Base-by-base conservation (phyloP, 1,284 basidiomycete species). In the Malassezia dermatis region DNA sequence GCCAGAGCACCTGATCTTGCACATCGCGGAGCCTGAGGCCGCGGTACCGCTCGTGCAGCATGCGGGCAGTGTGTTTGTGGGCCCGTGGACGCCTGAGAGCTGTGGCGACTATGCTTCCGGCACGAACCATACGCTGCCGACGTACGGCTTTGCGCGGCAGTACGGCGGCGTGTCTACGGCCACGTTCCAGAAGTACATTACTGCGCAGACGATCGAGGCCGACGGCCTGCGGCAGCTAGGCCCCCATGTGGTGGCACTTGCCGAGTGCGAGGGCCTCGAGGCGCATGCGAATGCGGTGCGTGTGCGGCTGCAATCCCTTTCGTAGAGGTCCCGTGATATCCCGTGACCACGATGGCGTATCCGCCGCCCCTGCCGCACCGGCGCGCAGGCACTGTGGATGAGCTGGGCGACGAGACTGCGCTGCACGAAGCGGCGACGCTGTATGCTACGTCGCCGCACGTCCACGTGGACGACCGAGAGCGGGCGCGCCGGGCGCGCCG, bases 101-200 rank as follows among this genome's bases (percentile, higher is more conserved):
- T 96, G 90, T 75, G 94, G 94, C 31, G 94, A 99, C 76, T 98
- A 98, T 69, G 94, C 94, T 3, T 91, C 88, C 0, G 94, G 94
- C 21, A 98, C 94, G 8, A 99, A 99, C 77, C 94, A 99, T 79
- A 95, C 93, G 0, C 80, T 78, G 17, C 76, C 76, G 39, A 75
- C 75, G 23, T 68, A 64, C 17, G 91, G 90, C 19, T 96, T 91
- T 72, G 94, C 94, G 13, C 85, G 89, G 53, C 91, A 96, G 75
- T 98, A 94, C 79, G 91, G 88, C 63, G 94, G 94, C 15, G 94
- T 99, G 65, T 96, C 94, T 77, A 96, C 93, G 0, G 80, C 84
- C 19, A 90, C 90, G 1, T 99, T 98, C 84, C 90, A 96, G 77
- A 99, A 99, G 77, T 87, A 96, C 76, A 95, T 98, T 71, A 99